These are phyloP conservation scores for Zygosaccharomyces pseudobailii DNA, from an alignment of 1,139 yeast species.

Conservation along the genomic window DNA sequence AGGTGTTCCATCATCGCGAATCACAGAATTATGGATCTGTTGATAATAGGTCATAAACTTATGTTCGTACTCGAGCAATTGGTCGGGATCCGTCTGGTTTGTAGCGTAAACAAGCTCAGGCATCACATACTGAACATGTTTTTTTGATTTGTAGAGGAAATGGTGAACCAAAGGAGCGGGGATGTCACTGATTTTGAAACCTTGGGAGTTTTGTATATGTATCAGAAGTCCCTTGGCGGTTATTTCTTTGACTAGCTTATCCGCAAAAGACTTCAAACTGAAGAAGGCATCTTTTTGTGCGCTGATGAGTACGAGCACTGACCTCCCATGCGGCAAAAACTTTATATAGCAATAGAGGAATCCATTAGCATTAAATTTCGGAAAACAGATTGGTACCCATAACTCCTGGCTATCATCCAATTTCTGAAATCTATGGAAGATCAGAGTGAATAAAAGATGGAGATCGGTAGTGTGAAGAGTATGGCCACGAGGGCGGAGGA, in stretches of 20 bases:
- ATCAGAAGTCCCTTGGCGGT: slow-evolving; percentile 34
- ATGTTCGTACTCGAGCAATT: slow-evolving; percentile 13
- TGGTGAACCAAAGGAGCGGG: slow-evolving; percentile 66
- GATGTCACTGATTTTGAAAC: slow-evolving; percentile 46
- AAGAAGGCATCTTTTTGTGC: slow-evolving; percentile 82
- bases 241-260: slow-evolving; percentile 46
- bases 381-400: slow-evolving; percentile 93
- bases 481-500: slow-evolving; percentile 59
- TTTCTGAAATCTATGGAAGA: slow-evolving; percentile 44
- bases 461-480: slow-evolving; percentile 67
- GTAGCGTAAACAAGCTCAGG: slow-evolving; percentile 24
- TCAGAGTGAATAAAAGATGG: slow-evolving; percentile 57
- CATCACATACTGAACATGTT: slow-evolving; percentile 53
- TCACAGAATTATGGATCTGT: slow-evolving; percentile 23
- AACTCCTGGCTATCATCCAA: slow-evolving; percentile 54
- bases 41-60: slow-evolving; percentile 28
- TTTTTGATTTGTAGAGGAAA: slow-evolving; percentile 71
- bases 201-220: slow-evolving; percentile 37
- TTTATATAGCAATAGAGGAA: slow-evolving; percentile 78
- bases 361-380: slow-evolving; percentile 83
- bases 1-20: slow-evolving; percentile 26
- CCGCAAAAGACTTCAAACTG: slow-evolving; percentile 60
- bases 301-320: slow-evolving; percentile 68
- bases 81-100: slow-evolving; percentile 2
- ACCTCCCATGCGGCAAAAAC: slow-evolving; percentile 41